Evolutionary conservation across 768 basidiomycete genomes (phyloP), one percentile per base, ranked within the genome.

Genomic region (Cyclocybe aegerita): DNA sequence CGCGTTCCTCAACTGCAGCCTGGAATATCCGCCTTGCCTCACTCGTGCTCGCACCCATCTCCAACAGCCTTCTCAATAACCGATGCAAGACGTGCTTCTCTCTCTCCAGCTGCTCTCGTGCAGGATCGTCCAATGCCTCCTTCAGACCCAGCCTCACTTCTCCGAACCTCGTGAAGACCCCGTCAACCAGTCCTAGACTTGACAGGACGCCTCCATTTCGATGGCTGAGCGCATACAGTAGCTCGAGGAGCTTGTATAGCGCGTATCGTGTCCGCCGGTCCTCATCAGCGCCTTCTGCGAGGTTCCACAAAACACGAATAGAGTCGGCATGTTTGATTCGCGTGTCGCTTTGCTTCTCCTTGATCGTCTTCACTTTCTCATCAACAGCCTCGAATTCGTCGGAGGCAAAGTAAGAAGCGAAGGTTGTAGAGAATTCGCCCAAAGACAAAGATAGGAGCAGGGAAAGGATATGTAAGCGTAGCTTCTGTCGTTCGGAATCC

Each of bases 191-290:
- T 6, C 79, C 80, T 11, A 84, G 63, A 55, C 73, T 81, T 58
- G 81, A 83, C 39, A 93, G 69, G 8, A 87, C 68, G 8, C 82
- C 85, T 15, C 82, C 82, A 60, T 92, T 92, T 33, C 85, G 73
- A 64, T 91, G 90, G 50, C 74, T 82, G 30, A 76, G 70, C 6
- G 70, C 70, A 4, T 80, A 76, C 2, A 92, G 70, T 3, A 78
- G 70, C 51, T 91, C 90, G 45, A 90, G 66, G 9, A 88, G 64
- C 58, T 79, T 85, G 63, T 79, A 79, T 7, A 83, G 63, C 15
- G 75, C 72, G 50, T 81, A 79, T 9, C 83, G 79, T 8, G 52
- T 58, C 45, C 48, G 47, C 12, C 46, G 41, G 14, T 42, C 35
- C 16, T 54, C 39, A 15, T 49, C 43, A 9, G 39, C 37, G 65